These are phyloP conservation scores for Bryum argenteum DNA, from an alignment of 225 moss, liverwort and hornwort genomes.

Conservation along the genomic window DNA sequence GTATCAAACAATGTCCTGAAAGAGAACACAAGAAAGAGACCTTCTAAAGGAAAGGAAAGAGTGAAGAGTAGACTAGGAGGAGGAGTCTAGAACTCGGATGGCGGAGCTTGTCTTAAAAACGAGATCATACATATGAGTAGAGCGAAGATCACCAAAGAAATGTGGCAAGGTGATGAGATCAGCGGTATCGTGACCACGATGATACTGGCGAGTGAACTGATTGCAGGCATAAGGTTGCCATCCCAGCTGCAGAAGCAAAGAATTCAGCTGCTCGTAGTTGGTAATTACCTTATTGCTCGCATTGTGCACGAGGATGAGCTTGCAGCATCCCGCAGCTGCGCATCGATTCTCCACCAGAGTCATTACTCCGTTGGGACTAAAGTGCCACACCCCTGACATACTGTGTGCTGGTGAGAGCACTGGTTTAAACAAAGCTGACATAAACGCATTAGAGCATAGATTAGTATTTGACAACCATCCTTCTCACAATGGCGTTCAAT, in stretches of 20 bases:
- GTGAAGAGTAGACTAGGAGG: background rate
- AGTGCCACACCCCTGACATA: slow-evolving; percentile 61
- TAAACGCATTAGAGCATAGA: background rate
- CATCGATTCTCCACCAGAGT: slow-evolving; percentile 41
- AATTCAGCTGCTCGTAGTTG: slow-evolving; percentile 36
- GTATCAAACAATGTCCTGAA: too few relatives aligned
- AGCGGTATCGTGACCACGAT: slow-evolving; percentile 22
- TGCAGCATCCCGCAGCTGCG: slow-evolving; percentile 24
- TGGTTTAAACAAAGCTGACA: slow-evolving; percentile 12
- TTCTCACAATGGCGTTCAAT: background rate
- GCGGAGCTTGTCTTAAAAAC: slow-evolving; percentile 44
- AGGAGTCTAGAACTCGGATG: slow-evolving; percentile 41
- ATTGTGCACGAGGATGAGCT: slow-evolving; percentile 39
- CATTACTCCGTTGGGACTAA: slow-evolving; percentile 38
- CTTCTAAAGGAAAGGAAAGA: too few relatives aligned
- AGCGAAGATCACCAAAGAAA: slow-evolving; percentile 33
- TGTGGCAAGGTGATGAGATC: slow-evolving; percentile 51
- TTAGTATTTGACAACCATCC: slow-evolving; percentile 6
- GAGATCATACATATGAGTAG: slow-evolving; percentile 57
- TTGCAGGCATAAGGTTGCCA: slow-evolving; percentile 34
- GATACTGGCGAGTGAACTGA: slow-evolving; percentile 35
- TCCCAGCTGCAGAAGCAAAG: slow-evolving; percentile 34
- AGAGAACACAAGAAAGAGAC: too few relatives aligned
- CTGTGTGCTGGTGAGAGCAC: background rate
- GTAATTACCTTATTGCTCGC: slow-evolving; percentile 37